phyloP scores from a whole-genome alignment of 2,329 filamentous ascomycete species.

The Akanthomyces uredinophilus region DNA sequence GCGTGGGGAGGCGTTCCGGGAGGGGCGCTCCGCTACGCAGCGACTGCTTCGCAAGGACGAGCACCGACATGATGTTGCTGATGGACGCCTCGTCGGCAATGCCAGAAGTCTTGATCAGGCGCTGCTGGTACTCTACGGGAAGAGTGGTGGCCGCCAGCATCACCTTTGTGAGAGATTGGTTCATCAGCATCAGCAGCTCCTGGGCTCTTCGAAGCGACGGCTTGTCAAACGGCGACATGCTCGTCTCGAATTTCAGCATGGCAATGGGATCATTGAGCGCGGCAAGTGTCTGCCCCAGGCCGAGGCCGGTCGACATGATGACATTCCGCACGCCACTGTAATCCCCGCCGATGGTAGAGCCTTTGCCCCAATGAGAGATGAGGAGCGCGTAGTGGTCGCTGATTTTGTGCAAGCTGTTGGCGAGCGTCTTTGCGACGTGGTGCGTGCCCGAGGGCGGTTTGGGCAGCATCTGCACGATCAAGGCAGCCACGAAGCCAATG shows the following conservation, averaged over 20 bases:
- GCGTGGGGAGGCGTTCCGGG: slow-evolving; percentile 43
- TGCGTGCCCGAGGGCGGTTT: slow-evolving; percentile 40
- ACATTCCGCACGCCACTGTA: slow-evolving; percentile 25
- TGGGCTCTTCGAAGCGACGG: slow-evolving; percentile 26
- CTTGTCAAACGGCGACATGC: slow-evolving; percentile 27
- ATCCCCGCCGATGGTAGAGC: slow-evolving; percentile 19
- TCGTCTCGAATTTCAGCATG: slow-evolving; percentile 27
- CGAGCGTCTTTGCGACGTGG: slow-evolving; percentile 40
- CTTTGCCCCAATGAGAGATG: slow-evolving; percentile 38
- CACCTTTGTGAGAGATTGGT: slow-evolving; percentile 29
- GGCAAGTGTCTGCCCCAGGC: slow-evolving; percentile 25
- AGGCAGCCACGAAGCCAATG: slow-evolving; percentile 37
- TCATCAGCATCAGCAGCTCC: slow-evolving; percentile 28
- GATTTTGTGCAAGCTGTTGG: slow-evolving; percentile 36
- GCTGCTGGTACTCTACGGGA: slow-evolving; percentile 34
- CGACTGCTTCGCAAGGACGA: slow-evolving; percentile 41
- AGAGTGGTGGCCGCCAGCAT: slow-evolving; percentile 31
- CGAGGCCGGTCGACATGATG: slow-evolving; percentile 18
- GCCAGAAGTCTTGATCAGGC: slow-evolving; percentile 33
- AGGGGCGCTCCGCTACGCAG: slow-evolving; percentile 43
- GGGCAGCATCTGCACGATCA: slow-evolving; percentile 42
- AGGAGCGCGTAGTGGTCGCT: slow-evolving; percentile 46
- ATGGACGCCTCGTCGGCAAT: slow-evolving; percentile 39
- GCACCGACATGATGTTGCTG: slow-evolving; percentile 46
- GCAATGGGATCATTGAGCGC: slow-evolving; percentile 23